Evolutionary conservation across 495 filamentous ascomycete genomes (phyloP).

Genomic region (Hypoxylon rickii): DNA sequence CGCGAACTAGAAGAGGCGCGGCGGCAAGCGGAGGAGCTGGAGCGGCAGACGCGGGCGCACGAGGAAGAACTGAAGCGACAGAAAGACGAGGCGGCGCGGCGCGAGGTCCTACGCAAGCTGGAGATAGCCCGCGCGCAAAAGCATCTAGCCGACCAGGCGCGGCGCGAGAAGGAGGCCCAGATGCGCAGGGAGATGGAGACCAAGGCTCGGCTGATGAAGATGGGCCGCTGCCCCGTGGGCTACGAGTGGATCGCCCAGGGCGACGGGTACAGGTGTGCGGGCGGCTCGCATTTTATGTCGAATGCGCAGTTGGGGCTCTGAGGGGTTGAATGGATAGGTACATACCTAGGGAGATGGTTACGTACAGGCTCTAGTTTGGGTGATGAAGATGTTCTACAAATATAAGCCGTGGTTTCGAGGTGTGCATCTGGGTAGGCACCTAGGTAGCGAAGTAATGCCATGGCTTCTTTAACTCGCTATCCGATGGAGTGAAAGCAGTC

Average conservation of each 20-base stretch:
- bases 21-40: constrained; percentile 31
- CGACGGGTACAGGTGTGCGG: constrained; percentile 59
- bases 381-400: no score
- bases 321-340: background rate
- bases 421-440: background rate
- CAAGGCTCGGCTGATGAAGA: constrained; percentile 50
- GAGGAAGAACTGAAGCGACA: constrained; percentile 34
- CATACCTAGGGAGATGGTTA: background rate
- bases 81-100: constrained; percentile 24
- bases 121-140: constrained; percentile 6
- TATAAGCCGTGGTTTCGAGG: no score
- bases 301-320: constrained; percentile 33
- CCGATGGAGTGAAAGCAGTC: no score
- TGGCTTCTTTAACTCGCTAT: no score
- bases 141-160: constrained; percentile 16
- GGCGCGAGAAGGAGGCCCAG: constrained; percentile 36
- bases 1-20: constrained; percentile 5
- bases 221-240: constrained; percentile 57
- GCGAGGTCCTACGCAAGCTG: constrained; percentile 18
- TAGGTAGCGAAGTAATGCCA: no score
- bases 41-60: constrained; percentile 20
- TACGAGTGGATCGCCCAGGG: constrained; percentile 60
- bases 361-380: no score
- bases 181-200: constrained; percentile 45
- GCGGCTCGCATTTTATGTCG: constrained; percentile 54